A percentile compares a stretch with the other conserved stretches of the same genome.
phyloP scores from a whole-genome alignment of 2,329 filamentous ascomycete genomes.

The Sphaerulina vaccinii region DNA sequence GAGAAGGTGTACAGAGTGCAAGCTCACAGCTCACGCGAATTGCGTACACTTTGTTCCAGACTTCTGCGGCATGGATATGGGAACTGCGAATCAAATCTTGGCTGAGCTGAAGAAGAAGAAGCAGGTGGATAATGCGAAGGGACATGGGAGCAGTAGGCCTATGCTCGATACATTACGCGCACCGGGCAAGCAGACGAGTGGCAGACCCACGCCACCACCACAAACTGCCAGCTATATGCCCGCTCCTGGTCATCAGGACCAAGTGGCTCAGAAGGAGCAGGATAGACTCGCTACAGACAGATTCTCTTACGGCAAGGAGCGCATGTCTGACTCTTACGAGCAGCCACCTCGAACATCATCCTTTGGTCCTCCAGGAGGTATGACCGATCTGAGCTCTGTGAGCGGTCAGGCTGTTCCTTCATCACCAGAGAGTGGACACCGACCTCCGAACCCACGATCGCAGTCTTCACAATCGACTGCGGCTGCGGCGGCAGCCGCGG shows the following conservation, averaged over 20 bases:
- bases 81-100: conserved; percentile 88
- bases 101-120: conserved; percentile 81
- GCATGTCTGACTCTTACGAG: conserved; percentile 38
- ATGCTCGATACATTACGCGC: conserved; percentile 58
- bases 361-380: conserved; percentile 42
- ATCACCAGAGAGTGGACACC: conserved; percentile 48
- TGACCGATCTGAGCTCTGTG: conserved; percentile 49
- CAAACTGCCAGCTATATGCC: conserved; percentile 40
- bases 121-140: conserved; percentile 40
- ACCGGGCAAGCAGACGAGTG: conserved; percentile 34
- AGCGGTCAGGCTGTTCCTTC: conserved; percentile 38
- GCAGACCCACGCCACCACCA: conserved; percentile 47
- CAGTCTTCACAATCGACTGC: conserved; percentile 50
- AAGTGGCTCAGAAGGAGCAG: conserved; percentile 28
- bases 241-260: conserved; percentile 39
- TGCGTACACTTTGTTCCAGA: conserved; percentile 96
- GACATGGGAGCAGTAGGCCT: neutral
- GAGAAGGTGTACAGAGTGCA: conserved; percentile 92
- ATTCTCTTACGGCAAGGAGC: conserved; percentile 52
- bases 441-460: conserved; percentile 49
- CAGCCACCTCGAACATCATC: conserved; percentile 42
- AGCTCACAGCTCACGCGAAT: conserved; percentile 82
- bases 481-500: conserved; percentile 48
- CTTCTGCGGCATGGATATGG: conserved; percentile 99
- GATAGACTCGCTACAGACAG: conserved; percentile 36